Base-by-base conservation (phyloP, 1,284 basidiomycete species). In the Marasmius sp. region DNA sequence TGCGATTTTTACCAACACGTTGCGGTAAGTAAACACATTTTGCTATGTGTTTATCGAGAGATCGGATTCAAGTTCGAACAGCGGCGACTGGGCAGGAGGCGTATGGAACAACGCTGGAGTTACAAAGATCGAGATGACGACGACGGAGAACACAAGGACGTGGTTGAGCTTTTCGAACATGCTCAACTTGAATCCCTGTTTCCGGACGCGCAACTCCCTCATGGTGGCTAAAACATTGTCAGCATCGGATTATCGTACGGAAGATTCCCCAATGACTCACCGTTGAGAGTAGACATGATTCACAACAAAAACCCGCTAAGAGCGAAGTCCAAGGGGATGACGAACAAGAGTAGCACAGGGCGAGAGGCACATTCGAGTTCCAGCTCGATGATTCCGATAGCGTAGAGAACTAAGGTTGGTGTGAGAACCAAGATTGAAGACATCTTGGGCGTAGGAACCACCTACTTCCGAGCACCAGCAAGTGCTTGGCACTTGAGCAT, bases 291-390 rank as follows among this genome's bases (percentile, higher is more conserved):
- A 73, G 94, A 89, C 76, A 95, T 87, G 62, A 95, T 98, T 97
- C 97, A 98, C 70, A 97, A 85, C 49, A 98, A 83, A 81, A 98
- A 98, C 1, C 89, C 88, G 54, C 95, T 97, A 39, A 99, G 81
- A 0, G 96, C 96, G 74, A 98, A 90, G 0, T 96, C 92, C 48
- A 99, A 81, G 1, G 97, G 97, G 69, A 98, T 91, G 67, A 98
- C 93, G 73, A 96, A 93, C 64, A 94, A 69, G 54, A 96, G 79
- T 41, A 96, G 83, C 49, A 93, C 73, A 54, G 94, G 76, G 0
- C 92, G 87, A 11, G 92, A 92, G 0, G 93, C 93, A 41, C 88
- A 91, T 75, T 98, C 95, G 34, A 98, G 81, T 68, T 95, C 88
- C 33, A 99, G 86, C 71, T 95, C 88, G 57, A 97, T 94, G 47